Conservation (phyloP, 352 stramenopile species). For the Halophytophthora batemanensis region DNA sequence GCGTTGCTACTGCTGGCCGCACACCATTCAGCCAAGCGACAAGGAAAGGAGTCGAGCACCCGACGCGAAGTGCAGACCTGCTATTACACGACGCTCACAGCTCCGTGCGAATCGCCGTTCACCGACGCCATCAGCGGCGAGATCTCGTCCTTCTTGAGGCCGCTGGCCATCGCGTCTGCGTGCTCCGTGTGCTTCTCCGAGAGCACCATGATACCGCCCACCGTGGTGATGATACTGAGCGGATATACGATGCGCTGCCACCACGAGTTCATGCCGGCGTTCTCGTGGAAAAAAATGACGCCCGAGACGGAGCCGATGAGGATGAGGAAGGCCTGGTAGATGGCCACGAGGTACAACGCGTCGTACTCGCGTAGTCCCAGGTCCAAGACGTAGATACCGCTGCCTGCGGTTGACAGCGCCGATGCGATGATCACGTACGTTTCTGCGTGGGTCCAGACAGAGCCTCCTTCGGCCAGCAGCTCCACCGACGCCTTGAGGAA, state of each 20-base stretch:
- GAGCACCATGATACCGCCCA: constrained; percentile 75
- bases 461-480: constrained; percentile 67
- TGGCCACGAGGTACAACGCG: constrained; percentile 82
- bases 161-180: constrained; percentile 35
- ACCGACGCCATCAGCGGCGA: constrained; percentile 42
- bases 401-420: constrained; percentile 62
- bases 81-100: constrained; percentile 31
- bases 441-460: constrained; percentile 57
- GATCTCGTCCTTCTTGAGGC: constrained; percentile 38
- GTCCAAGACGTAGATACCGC: constrained; percentile 81
- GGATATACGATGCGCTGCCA: constrained; percentile 80
- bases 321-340: constrained; percentile 85
- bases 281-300: constrained; percentile 89
- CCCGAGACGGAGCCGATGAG: constrained; percentile 81
- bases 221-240: constrained; percentile 71
- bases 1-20: constrained; percentile 8
- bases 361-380: constrained; percentile 79
- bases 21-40: not conserved
- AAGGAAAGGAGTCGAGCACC: not conserved
- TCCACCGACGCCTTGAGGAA: constrained; percentile 87
- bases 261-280: constrained; percentile 75
- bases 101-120: constrained; percentile 36
- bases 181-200: constrained; percentile 77
- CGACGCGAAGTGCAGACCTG: not conserved
- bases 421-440: constrained; percentile 74